Conservation (phyloP, 2,329 filamentous ascomycete species). For the Aspergillus sp. region DNA sequence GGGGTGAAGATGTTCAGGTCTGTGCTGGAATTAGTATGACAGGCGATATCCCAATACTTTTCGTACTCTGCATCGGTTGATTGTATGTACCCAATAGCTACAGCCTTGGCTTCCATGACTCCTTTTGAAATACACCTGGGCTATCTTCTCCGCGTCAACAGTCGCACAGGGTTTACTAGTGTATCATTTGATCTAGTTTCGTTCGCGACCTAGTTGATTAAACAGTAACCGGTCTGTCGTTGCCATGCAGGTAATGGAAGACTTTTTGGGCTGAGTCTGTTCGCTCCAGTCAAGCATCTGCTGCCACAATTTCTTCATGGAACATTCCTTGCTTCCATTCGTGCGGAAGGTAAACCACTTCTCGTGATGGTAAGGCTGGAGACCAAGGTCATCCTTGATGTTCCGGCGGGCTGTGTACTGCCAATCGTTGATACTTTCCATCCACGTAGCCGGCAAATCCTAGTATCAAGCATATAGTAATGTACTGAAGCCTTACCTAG, state of each 20-base stretch:
- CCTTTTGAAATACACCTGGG: neutral
- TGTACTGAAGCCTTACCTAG: neutral
- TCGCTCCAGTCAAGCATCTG: neutral
- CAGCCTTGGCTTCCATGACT: neutral
- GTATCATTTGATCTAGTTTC: neutral
- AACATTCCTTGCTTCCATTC: neutral
- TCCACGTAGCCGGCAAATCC: neutral
- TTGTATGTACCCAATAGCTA: neutral
- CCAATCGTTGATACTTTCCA: neutral
- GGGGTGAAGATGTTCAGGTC: neutral
- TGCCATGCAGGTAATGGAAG: neutral
- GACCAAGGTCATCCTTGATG: neutral
- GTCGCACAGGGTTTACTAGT: neutral
- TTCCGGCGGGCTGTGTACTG: neutral
- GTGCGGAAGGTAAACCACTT: neutral
- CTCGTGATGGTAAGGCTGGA: neutral
- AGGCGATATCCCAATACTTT: neutral
- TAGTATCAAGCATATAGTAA: neutral
- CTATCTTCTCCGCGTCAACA: neutral
- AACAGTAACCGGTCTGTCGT: neutral
- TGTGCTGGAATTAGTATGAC: neutral
- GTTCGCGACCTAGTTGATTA: neutral
- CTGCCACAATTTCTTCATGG: neutral
- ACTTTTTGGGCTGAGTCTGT: neutral
- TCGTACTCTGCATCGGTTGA: neutral